Base-by-base conservation (phyloP, 129 eudicot species). In the Flaveria bidentis region DNA sequence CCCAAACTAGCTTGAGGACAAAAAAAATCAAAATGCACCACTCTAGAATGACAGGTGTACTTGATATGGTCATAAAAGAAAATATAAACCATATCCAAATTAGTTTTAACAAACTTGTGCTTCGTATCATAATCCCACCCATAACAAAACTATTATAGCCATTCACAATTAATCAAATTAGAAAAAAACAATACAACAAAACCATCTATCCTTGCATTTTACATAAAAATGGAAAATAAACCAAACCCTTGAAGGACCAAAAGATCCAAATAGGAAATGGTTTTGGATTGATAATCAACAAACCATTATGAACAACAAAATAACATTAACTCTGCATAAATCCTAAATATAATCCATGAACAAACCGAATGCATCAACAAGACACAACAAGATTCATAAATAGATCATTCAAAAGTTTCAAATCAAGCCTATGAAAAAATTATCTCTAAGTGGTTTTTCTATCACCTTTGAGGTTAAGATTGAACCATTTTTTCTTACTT, bases 401-500 rank as follows among this genome's bases (percentile, higher is more conserved):
- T 45, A 22, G 47, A 63, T 50, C 44, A 61, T 51, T 52, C 56
- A 14, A 30, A 33, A 64, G 67, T 9, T 63, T 30, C 46, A 14
- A 30, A 63, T 63, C 69, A 63, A 26, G 30, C 72, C 64, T 42
- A 47, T 47, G 15, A 18, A 66, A 47, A 47, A 53, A 39, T 58
- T 62, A 5, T 63, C 67, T 78, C 67, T 83, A 51, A 72, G 72
- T 56, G 17, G 78, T 13, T 68, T 85, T 91, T 72, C 78, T 89
- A 57, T 91, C 96, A 3, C 92, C 89, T 83, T 87, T 92, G 39
- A 84, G 86, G 78, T 86, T 86, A 55, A 92, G 88, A 78, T 81
- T 84, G 77, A 89, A 92, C 98, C 98, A 94, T 84, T 85, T 91
- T 72, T 82, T 91, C 84, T 85, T 91, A 9, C 81, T 6, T 67